Evolutionary conservation across 192 early-diverging fungal genomes (phyloP).

Genomic region (Coemansia asiatica): DNA sequence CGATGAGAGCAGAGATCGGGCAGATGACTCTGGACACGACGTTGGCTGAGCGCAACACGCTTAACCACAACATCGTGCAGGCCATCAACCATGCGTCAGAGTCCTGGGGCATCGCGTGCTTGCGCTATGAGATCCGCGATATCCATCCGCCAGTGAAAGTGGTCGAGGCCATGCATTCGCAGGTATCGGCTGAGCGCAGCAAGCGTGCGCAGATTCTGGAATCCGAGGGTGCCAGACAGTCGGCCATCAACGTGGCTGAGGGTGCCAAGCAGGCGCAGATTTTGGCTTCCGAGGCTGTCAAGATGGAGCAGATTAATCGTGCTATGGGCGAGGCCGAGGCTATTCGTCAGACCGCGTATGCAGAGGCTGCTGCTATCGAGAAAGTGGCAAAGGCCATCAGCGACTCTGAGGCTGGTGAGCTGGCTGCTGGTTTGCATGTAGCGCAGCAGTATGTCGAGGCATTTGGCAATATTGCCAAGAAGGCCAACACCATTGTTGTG

Average conservation of each 20-base stretch:
- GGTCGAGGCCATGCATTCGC: slow-evolving; percentile 95
- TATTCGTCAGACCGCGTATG: slow-evolving; percentile 78
- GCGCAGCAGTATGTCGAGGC: slow-evolving; percentile 97
- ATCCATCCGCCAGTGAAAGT: slow-evolving; percentile 95
- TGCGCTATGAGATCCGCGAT: slow-evolving; percentile 95
- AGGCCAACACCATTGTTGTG: slow-evolving; percentile 85
- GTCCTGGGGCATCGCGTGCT: slow-evolving; percentile 94
- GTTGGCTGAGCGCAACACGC: slow-evolving; percentile 85
- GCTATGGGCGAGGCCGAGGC: slow-evolving; percentile 88
- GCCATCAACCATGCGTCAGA: slow-evolving; percentile 91
- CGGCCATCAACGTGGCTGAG: slow-evolving; percentile 97
- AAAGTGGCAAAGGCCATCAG: slow-evolving; percentile 78
- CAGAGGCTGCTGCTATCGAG: slow-evolving; percentile 79
- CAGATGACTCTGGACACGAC: slow-evolving; percentile 97
- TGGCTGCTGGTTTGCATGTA: slow-evolving; percentile 86
- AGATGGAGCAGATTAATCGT: slow-evolving; percentile 84
- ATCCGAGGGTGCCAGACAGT: slow-evolving; percentile 81
- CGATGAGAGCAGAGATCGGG: slow-evolving; percentile 98
- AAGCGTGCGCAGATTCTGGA: slow-evolving; percentile 95
- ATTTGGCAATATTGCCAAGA: slow-evolving; percentile 89
- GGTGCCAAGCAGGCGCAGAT: slow-evolving; percentile 89
- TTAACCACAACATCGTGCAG: slow-evolving; percentile 92
- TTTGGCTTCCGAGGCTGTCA: slow-evolving; percentile 92
- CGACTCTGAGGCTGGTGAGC: slow-evolving; percentile 62
- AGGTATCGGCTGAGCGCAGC: slow-evolving; percentile 92